Conservation (phyloP, 352 stramenopile genomes). For the Phytopythium ostracodes region DNA sequence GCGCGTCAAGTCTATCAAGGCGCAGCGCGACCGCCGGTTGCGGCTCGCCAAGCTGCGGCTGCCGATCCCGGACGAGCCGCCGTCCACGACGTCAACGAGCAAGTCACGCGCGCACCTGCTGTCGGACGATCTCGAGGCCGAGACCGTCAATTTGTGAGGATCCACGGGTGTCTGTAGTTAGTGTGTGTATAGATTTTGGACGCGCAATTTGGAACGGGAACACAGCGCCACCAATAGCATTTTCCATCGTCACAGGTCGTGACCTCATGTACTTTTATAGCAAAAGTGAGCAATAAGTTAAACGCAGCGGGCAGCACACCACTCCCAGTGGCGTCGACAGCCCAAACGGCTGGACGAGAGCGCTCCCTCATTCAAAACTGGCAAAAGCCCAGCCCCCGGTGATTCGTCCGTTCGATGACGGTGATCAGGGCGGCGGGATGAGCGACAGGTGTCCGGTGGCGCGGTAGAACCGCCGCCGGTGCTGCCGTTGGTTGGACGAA, state of each 20-base stretch:
- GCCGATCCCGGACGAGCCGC: slow-evolving; percentile 20
- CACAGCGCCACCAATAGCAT: too few relatives aligned
- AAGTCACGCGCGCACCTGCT: slow-evolving; percentile 2
- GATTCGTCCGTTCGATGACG: neutral
- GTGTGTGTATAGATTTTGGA: too few relatives aligned
- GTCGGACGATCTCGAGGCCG: slow-evolving; percentile 1
- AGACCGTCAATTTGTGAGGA: neutral
- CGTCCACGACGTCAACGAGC: slow-evolving; percentile 16
- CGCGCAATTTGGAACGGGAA: neutral
- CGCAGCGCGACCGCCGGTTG: slow-evolving; percentile 41
- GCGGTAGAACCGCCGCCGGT: slow-evolving; percentile 9
- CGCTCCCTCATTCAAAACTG: slow-evolving; percentile 1
- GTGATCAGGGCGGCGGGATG: slow-evolving; percentile 2
- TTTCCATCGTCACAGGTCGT: neutral
- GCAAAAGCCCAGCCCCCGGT: too few relatives aligned
- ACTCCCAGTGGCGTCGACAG: too few relatives aligned
- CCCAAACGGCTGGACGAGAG: neutral
- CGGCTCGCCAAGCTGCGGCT: slow-evolving; percentile 57
- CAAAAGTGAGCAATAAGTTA: neutral
- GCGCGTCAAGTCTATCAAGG: slow-evolving; percentile 58
- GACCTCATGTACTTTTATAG: neutral
- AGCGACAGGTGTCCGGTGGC: neutral
- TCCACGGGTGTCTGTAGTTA: neutral
- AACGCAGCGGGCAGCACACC: neutral
- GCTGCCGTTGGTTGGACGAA: neutral